Conservation (phyloP, 2,329 filamentous ascomycete species). For the Zasmidium angulare region DNA sequence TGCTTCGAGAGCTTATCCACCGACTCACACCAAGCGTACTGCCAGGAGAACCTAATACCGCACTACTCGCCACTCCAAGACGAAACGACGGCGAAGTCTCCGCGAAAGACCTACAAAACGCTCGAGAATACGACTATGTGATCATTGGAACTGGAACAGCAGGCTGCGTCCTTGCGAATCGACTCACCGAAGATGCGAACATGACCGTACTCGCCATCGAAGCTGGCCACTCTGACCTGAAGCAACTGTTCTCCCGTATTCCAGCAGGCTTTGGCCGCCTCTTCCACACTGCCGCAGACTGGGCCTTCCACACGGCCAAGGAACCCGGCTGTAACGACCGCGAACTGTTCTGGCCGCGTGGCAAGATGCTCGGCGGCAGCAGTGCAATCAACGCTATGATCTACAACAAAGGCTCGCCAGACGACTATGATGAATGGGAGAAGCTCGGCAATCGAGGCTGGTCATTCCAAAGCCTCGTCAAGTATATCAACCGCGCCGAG, state of each 20-base stretch:
- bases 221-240: slow-evolving; percentile 27
- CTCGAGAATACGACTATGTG: slow-evolving; percentile 30
- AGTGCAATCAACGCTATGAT: slow-evolving; percentile 20
- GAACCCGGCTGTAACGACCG: slow-evolving; percentile 5
- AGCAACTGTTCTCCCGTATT: slow-evolving; percentile 20
- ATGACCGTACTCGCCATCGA: slow-evolving; percentile 31
- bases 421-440: slow-evolving; percentile 19
- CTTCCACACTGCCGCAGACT: slow-evolving; percentile 15
- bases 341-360: too few relatives aligned
- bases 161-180: slow-evolving; percentile 32
- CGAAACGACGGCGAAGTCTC: slow-evolving; percentile 7
- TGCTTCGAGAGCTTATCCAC: slow-evolving; percentile 8
- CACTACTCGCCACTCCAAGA: slow-evolving; percentile 14
- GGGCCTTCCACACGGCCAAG: slow-evolving; percentile 15
- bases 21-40: slow-evolving; percentile 11
- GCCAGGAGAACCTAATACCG: slow-evolving; percentile 19
- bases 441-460: slow-evolving; percentile 11
- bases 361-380: slow-evolving; percentile 10
- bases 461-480: slow-evolving; percentile 4
- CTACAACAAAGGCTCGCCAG: slow-evolving; percentile 18
- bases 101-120: slow-evolving; percentile 10
- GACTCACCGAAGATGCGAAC: slow-evolving; percentile 30
- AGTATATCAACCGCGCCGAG: slow-evolving; percentile 15
- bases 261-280: slow-evolving; percentile 17
- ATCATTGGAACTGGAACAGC: slow-evolving; percentile 32